Conservation (phyloP, 2,329 filamentous ascomycete species). For the Colletotrichum musae region DNA sequence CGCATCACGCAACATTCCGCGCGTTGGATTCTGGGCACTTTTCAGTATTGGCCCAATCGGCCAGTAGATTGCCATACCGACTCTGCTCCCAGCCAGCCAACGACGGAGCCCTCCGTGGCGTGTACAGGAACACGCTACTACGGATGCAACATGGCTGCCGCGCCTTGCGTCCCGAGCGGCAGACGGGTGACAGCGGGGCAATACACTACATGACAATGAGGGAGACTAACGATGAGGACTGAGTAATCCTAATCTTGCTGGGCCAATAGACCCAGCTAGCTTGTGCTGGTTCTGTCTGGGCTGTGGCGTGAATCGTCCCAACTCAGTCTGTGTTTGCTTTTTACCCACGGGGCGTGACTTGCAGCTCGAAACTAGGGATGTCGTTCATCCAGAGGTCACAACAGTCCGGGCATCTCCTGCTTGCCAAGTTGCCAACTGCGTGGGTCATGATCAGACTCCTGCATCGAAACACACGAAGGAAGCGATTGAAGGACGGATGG, state of each 20-base stretch:
- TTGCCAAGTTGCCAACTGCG: too few species aligned
- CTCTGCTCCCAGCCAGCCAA: background rate
- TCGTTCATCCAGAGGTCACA: background rate
- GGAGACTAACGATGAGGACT: background rate
- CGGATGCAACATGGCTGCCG: background rate
- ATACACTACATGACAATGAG: background rate
- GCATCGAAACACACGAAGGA: too few species aligned
- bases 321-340: too few species aligned
- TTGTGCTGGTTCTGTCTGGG: background rate
- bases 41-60: background rate
- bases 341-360: background rate
- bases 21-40: background rate
- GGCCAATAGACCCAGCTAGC: constrained; percentile 7
- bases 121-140: background rate
- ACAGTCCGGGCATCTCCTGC: too few species aligned
- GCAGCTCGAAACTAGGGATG: background rate
- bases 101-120: background rate
- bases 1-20: background rate
- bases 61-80: background rate
- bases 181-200: background rate
- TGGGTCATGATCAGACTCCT: too few species aligned
- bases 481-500: too few species aligned
- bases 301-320: background rate
- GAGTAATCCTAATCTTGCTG: background rate
- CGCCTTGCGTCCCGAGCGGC: background rate